These are phyloP conservation scores for Claviceps quebecensis DNA, from an alignment of 2,329 filamentous ascomycete species.

Conservation along the genomic window DNA sequence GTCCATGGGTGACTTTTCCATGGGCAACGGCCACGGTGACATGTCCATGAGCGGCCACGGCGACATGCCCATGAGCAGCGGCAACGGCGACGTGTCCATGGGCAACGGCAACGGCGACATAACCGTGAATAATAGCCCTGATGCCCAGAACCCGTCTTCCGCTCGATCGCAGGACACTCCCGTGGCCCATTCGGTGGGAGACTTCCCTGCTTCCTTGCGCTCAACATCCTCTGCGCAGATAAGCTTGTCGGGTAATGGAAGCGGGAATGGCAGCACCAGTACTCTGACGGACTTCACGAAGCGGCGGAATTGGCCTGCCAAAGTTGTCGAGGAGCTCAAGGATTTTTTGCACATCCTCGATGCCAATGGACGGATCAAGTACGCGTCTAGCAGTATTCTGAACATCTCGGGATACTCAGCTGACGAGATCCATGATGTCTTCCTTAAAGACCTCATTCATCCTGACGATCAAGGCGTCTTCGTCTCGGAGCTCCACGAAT, in stretches of 20 bases:
- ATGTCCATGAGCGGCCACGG: too few relatives aligned
- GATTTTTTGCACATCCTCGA: conserved; percentile 83
- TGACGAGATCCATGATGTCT: conserved; percentile 56
- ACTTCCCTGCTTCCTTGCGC: conserved; percentile 28
- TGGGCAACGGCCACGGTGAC: too few relatives aligned
- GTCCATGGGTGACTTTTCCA: too few relatives aligned
- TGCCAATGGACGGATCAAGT: conserved; percentile 68
- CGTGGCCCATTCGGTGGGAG: conserved; percentile 21
- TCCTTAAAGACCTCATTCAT: conserved; percentile 73
- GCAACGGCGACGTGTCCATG: conserved; percentile 14
- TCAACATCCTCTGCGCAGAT: conserved; percentile 22
- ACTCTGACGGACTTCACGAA: conserved; percentile 46
- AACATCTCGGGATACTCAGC: conserved; percentile 61
- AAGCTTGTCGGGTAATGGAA: conserved; percentile 14
- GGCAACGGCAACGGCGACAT: conserved; percentile 9
- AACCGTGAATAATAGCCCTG: conserved; percentile 7
- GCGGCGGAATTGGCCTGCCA: conserved; percentile 67
- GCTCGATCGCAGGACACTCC: conserved; percentile 15
- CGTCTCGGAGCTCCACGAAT: conserved; percentile 77
- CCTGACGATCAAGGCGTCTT: conserved; percentile 74
- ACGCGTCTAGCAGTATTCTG: conserved; percentile 69
- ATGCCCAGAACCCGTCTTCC: conserved; percentile 17
- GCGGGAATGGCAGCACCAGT: conserved; percentile 12
- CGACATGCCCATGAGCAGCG: too few relatives aligned
- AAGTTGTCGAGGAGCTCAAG: conserved; percentile 76